Percentiles rank a stretch among this genome's conserved stretches.
Conservation (phyloP, 2,329 filamentous ascomycete species). For the Plectosphaerella cucumerina region DNA sequence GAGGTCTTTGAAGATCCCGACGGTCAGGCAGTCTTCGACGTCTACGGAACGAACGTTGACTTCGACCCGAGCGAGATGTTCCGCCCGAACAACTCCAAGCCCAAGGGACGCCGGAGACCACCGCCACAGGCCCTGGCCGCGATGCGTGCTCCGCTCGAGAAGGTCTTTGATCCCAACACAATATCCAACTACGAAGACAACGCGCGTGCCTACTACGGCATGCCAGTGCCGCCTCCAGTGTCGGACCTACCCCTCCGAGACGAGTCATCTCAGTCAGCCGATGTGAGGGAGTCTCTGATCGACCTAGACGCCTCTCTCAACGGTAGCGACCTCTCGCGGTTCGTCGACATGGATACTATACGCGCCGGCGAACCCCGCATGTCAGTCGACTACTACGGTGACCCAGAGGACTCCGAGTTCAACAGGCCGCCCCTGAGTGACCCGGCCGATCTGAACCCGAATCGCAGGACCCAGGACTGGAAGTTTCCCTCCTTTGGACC, state of each 20-base stretch:
- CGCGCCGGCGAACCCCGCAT: conserved; percentile 41
- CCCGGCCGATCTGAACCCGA: conserved; percentile 48
- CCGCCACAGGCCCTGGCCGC: conserved; percentile 56
- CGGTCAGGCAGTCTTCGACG: conserved; percentile 56
- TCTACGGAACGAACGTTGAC: conserved; percentile 55
- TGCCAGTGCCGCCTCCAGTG: conserved; percentile 32
- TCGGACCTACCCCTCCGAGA: conserved; percentile 59
- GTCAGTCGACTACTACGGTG: conserved; percentile 43
- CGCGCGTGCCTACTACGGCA: conserved; percentile 56
- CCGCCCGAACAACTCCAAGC: conserved; percentile 39
- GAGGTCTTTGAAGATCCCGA: conserved; percentile 49
- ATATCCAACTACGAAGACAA: conserved; percentile 63
- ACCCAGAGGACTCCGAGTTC: conserved; percentile 35
- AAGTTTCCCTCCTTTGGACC: conserved; percentile 53
- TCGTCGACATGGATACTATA: conserved; percentile 59
- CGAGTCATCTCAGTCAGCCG: conserved; percentile 42
- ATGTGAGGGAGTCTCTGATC: conserved; percentile 60
- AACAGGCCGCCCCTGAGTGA: conserved; percentile 53
- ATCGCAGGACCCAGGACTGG: conserved; percentile 52
- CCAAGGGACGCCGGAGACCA: conserved; percentile 48
- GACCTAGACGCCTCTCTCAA: conserved; percentile 59
- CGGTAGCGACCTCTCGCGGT: conserved; percentile 51
- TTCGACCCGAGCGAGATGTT: conserved; percentile 46
- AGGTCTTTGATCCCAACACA: conserved; percentile 63
- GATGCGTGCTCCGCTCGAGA: conserved; percentile 56